Evolutionary conservation across 495 filamentous ascomycete species (phyloP).

Genomic region (Articulospora tetracladia): DNA sequence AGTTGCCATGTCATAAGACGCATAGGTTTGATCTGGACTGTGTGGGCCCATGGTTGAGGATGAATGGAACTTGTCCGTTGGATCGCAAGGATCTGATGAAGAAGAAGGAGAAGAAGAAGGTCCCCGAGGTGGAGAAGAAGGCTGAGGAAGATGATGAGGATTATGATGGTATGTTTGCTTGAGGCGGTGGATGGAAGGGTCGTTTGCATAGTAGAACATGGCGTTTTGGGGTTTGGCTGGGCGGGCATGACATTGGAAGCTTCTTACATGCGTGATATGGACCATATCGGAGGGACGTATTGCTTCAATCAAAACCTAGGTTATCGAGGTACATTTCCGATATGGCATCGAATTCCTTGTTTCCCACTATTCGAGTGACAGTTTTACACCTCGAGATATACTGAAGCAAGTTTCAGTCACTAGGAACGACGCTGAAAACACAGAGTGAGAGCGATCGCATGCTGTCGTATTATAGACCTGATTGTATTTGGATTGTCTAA

Average conservation of each 20-base stretch:
- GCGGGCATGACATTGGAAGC: not conserved
- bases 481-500: not conserved
- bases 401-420: too few species aligned
- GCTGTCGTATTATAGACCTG: not conserved
- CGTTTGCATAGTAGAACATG: not conserved
- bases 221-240: not conserved
- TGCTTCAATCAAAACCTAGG: too few species aligned
- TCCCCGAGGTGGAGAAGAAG: conserved; percentile 36
- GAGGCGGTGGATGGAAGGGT: conserved; percentile 15
- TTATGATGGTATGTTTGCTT: conserved; percentile 75
- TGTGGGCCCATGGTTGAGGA: conserved; percentile 85
- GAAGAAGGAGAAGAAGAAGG: conserved; percentile 52
- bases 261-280: not conserved
- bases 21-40: conserved; percentile 94
- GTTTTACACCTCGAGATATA: too few species aligned
- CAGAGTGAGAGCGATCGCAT: too few species aligned
- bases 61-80: conserved; percentile 86
- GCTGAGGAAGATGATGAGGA: conserved; percentile 64
- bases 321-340: too few species aligned
- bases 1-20: conserved; percentile 74
- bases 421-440: too few species aligned
- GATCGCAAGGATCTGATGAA: conserved; percentile 77
- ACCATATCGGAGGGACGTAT: too few species aligned
- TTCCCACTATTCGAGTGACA: too few species aligned
- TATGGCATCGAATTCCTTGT: too few species aligned